A percentile compares a stretch with the other conserved stretches of the same genome.
Conservation (phyloP, 2,329 filamentous ascomycete species). For the Cordyceps fumosorosea region DNA sequence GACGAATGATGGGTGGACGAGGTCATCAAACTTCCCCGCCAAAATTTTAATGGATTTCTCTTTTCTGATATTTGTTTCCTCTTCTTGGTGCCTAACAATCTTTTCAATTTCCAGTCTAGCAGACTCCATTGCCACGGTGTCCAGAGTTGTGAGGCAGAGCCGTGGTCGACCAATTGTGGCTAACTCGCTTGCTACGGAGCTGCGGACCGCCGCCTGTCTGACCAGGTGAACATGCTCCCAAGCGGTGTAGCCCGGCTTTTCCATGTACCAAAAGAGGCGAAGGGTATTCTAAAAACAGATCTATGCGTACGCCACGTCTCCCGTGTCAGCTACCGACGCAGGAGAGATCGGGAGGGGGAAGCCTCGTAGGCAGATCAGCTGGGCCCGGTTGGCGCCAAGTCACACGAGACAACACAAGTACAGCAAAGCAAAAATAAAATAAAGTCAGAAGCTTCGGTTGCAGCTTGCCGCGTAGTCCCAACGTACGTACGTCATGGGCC, state of each 20-base stretch:
- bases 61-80: too few relatives aligned
- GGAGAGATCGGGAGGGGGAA: not conserved
- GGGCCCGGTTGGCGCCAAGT: not conserved
- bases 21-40: not conserved
- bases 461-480: not conserved
- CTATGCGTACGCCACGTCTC: too few relatives aligned
- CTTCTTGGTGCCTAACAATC: not conserved
- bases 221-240: not conserved
- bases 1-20: not conserved
- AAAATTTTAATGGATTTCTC: not conserved
- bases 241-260: not conserved
- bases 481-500: conserved; percentile 1
- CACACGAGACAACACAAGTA: not conserved
- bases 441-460: not conserved
- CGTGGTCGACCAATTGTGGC: not conserved
- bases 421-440: not conserved
- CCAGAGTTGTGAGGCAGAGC: not conserved
- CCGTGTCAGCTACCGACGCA: not conserved
- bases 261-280: too few relatives aligned
- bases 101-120: not conserved
- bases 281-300: too few relatives aligned
- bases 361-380: not conserved
- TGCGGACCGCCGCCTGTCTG: not conserved
- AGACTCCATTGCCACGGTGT: not conserved
- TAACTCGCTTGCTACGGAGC: not conserved